phyloP scores from a whole-genome alignment of 2,329 filamentous ascomycete genomes.

The Penicillium sp. region DNA sequence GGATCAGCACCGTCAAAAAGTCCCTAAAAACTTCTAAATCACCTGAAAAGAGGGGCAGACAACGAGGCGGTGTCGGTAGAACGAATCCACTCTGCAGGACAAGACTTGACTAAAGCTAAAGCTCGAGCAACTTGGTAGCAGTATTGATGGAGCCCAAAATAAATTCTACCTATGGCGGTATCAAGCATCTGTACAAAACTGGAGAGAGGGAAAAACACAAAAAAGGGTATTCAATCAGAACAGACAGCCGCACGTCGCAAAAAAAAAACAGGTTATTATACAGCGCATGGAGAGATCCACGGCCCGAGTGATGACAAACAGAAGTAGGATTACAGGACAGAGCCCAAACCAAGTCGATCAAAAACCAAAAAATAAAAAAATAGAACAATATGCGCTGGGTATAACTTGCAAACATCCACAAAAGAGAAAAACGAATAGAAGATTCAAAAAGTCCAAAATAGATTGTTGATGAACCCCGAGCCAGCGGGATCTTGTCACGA shows the following conservation, averaged over 20 bases:
- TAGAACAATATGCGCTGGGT: constrained; percentile 21
- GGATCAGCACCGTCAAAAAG: background rate
- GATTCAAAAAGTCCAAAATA: constrained; percentile 1
- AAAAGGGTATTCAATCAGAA: constrained; percentile 21
- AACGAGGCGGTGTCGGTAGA: constrained; percentile 13
- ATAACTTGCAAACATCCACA: constrained; percentile 19
- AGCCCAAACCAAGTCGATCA: constrained; percentile 4
- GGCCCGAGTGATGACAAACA: constrained; percentile 14
- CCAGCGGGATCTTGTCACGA: constrained; percentile 17
- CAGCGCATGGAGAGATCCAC: constrained; percentile 16
- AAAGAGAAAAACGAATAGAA: constrained; percentile 9
- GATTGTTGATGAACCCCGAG: constrained; percentile 13
- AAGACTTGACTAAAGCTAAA: background rate
- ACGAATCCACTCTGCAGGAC: constrained; percentile 4
- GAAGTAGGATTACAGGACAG: constrained; percentile 13
- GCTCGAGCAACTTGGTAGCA: background rate
- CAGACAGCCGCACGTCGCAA: constrained; percentile 7
- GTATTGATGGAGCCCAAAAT: background rate
- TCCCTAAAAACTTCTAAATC: background rate
- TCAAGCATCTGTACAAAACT: constrained; percentile 5
- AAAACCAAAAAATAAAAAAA: constrained; percentile 4
- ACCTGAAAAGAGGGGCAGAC: constrained; percentile 2
- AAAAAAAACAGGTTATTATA: constrained; percentile 16
- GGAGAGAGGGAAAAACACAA: background rate
- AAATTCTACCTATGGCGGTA: background rate